A percentile compares a stretch with the other conserved stretches of the same genome.
These are phyloP conservation scores for Torulaspora microellipsoides DNA, from an alignment of 805 yeast species.

Conservation along the genomic window DNA sequence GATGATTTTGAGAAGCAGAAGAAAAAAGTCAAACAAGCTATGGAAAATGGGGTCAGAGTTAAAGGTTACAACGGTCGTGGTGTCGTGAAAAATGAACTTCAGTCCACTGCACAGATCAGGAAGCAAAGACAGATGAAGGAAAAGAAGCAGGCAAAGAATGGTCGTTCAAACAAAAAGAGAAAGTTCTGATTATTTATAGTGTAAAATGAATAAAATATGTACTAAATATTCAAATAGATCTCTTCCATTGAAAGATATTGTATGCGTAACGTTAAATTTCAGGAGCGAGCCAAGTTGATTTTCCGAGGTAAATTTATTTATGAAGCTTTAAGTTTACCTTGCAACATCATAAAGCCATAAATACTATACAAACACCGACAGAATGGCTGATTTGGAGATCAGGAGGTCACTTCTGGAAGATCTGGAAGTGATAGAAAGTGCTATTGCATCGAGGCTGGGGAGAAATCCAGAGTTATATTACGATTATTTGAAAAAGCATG, in stretches of 20 bases:
- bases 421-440: slow-evolving; percentile 65
- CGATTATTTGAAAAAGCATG: slow-evolving; percentile 16
- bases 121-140: slow-evolving; percentile 68
- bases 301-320: too few species aligned
- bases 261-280: too few species aligned
- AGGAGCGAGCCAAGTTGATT: too few species aligned
- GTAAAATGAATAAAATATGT: too few species aligned
- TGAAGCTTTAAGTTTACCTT: too few species aligned
- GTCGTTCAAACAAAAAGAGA: slow-evolving; percentile 57
- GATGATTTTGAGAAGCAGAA: slow-evolving; percentile 81
- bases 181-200: slow-evolving; percentile 1
- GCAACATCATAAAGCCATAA: too few species aligned
- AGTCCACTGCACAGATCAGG: slow-evolving; percentile 68
- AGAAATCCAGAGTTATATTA: slow-evolving; percentile 56
- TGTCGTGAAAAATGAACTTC: slow-evolving; percentile 49
- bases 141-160: slow-evolving; percentile 77
- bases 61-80: slow-evolving; percentile 53
- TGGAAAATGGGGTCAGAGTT: slow-evolving; percentile 66
- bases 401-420: slow-evolving; percentile 49
- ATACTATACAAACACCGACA: too few species aligned
- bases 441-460: slow-evolving; percentile 56
- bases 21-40: slow-evolving; percentile 75
- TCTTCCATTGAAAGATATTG: too few species aligned
- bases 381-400: slow-evolving; percentile 33
- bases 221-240: too few species aligned